These are phyloP conservation scores for Termitomyces sp. DNA, from an alignment of 768 basidiomycete genomes.

Conservation along the genomic window DNA sequence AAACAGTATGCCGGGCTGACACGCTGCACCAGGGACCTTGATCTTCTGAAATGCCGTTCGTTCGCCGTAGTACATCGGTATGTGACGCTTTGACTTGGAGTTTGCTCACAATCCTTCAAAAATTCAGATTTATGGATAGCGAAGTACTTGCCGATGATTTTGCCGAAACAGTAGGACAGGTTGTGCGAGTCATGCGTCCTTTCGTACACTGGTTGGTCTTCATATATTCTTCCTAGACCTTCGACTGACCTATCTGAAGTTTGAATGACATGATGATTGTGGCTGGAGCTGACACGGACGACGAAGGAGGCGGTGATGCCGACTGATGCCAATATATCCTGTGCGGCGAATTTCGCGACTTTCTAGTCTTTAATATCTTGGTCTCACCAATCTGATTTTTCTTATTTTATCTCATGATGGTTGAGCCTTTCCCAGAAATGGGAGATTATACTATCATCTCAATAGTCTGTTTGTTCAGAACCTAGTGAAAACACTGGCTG, in stretches of 20 bases:
- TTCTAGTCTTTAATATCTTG: neutral
- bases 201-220: slow-evolving; percentile 71
- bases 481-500: no score
- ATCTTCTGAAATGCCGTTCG: slow-evolving; percentile 80
- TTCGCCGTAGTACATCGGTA: slow-evolving; percentile 66
- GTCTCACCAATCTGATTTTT: neutral
- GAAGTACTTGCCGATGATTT: slow-evolving; percentile 69
- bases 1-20: neutral
- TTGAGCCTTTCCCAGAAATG: neutral
- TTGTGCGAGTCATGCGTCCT: slow-evolving; percentile 56
- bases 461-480: no score
- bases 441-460: neutral
- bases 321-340: neutral
- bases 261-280: slow-evolving; percentile 72
- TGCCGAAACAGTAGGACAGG: slow-evolving; percentile 50
- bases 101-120: neutral
- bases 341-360: neutral
- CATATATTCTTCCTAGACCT: neutral
- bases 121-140: slow-evolving; percentile 45
- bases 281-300: slow-evolving; percentile 14
- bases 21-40: slow-evolving; percentile 65
- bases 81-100: slow-evolving; percentile 15
- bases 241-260: slow-evolving; percentile 26
- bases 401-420: neutral
- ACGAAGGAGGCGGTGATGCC: slow-evolving; percentile 3